Conservation (phyloP, 2,329 filamentous ascomycete genomes). For the Curvularia sp. region DNA sequence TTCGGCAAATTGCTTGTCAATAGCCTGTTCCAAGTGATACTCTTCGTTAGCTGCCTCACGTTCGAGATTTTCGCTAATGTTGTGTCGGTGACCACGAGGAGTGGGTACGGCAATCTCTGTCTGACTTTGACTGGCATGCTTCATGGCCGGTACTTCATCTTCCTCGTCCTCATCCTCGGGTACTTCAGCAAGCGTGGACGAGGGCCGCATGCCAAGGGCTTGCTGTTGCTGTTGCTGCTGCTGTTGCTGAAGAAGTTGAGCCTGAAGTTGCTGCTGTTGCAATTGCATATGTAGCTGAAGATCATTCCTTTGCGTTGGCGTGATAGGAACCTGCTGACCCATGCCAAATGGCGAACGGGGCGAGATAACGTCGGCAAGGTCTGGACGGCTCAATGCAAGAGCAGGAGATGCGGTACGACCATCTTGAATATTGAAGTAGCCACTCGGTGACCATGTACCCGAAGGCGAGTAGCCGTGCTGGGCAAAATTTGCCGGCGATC, state of each 20-base stretch:
- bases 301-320: constrained; percentile 49
- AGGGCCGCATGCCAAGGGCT: constrained; percentile 56
- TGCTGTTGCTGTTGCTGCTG: constrained; percentile 54
- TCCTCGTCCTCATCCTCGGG: constrained; percentile 76
- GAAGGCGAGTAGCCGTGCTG: constrained; percentile 66
- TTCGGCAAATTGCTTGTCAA: constrained; percentile 79
- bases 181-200: constrained; percentile 69
- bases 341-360: constrained; percentile 69
- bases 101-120: constrained; percentile 67
- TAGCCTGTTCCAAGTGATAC: constrained; percentile 81
- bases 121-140: constrained; percentile 50
- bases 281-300: constrained; percentile 57
- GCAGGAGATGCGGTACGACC: constrained; percentile 55
- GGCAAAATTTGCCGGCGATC: constrained; percentile 72
- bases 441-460: constrained; percentile 52
- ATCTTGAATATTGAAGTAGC: constrained; percentile 49
- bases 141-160: constrained; percentile 49
- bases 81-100: constrained; percentile 69
- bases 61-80: constrained; percentile 79
- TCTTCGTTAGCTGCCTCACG: constrained; percentile 86
- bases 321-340: constrained; percentile 56
- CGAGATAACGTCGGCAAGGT: constrained; percentile 47
- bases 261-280: constrained; percentile 60
- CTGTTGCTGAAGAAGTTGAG: constrained; percentile 59
- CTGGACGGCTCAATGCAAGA: constrained; percentile 46